Evolutionary conservation across 805 yeast genomes (phyloP).

Genomic region (Ogataea methanolica): DNA sequence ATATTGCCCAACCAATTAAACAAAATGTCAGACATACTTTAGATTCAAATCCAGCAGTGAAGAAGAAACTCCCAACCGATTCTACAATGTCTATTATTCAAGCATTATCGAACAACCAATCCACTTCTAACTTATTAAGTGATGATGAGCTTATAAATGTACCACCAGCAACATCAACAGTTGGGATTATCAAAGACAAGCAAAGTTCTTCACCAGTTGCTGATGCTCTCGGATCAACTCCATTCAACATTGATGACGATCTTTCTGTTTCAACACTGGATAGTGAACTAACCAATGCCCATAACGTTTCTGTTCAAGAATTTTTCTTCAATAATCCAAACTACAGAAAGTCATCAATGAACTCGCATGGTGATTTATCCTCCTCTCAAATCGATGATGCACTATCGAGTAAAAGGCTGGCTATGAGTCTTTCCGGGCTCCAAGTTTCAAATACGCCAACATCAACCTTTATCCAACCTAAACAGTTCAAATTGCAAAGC

Average conservation of each 20-base stretch:
- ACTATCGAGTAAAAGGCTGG: not conserved
- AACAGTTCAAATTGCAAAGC: conserved; percentile 5
- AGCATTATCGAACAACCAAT: conserved; percentile 14
- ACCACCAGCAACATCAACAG: not conserved
- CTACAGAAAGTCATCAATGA: conserved; percentile 10
- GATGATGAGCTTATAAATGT: not conserved
- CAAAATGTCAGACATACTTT: not conserved
- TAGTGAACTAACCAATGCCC: conserved; percentile 5
- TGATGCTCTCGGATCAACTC: not conserved
- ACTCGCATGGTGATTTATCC: conserved; percentile 11
- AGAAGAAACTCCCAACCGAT: conserved; percentile 7
- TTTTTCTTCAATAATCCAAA: conserved; percentile 41
- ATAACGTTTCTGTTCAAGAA: conserved; percentile 46
- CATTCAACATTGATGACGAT: conserved; percentile 9
- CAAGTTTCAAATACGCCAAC: conserved; percentile 8
- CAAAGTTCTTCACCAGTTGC: too few relatives aligned
- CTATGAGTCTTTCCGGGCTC: conserved; percentile 4
- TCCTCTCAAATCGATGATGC: conserved; percentile 9
- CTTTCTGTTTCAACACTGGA: conserved; percentile 12
- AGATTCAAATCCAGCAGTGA: conserved; percentile 3
- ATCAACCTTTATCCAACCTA: conserved; percentile 25
- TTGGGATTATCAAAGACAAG: too few relatives aligned
- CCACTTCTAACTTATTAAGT: conserved; percentile 8
- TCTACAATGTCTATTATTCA: conserved; percentile 23
- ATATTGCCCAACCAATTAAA: conserved; percentile 23